These are phyloP conservation scores for Sanghuangporus sanghuang DNA, from an alignment of 1,284 basidiomycete species.

Conservation along the genomic window DNA sequence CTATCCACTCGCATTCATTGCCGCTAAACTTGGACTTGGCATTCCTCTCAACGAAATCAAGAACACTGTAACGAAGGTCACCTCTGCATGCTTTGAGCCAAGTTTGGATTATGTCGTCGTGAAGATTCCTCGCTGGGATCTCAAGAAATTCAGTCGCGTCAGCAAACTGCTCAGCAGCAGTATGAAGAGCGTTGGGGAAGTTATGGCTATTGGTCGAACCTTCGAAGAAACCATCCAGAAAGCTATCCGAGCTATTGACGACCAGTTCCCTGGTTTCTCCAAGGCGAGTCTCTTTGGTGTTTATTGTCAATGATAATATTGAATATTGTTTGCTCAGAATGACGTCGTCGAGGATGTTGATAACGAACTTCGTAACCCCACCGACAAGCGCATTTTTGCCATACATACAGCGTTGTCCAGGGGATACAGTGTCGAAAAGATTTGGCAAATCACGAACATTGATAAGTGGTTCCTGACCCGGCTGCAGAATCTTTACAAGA, in stretches of 20 bases:
- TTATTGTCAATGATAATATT: background rate
- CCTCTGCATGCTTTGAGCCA: conserved; percentile 97
- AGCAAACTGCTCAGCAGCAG: conserved; percentile 84
- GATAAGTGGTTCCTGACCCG: conserved; percentile 97
- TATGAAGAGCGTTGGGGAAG: conserved; percentile 99
- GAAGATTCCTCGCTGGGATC: conserved; percentile 98
- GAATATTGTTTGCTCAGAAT: conserved; percentile 46
- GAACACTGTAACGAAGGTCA: conserved; percentile 95
- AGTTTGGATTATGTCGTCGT: conserved; percentile 96
- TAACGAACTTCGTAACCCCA: conserved; percentile 83
- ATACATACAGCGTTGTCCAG: conserved; percentile 85
- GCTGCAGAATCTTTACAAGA: conserved; percentile 76
- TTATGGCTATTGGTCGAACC: conserved; percentile 97
- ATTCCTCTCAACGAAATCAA: conserved; percentile 98
- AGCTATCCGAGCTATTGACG: conserved; percentile 95
- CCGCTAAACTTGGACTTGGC: conserved; percentile 94
- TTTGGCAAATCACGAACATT: conserved; percentile 96
- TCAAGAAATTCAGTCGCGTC: conserved; percentile 96
- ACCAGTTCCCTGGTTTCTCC: conserved; percentile 89
- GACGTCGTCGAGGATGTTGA: conserved; percentile 81
- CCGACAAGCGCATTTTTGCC: conserved; percentile 90
- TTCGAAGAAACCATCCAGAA: conserved; percentile 99
- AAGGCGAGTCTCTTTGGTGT: conserved; percentile 46
- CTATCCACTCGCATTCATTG: conserved; percentile 97
- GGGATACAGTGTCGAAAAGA: conserved; percentile 92